Evolutionary conservation across 2,329 filamentous ascomycete species (phyloP).

Genomic region (Neofusicoccum ribis): DNA sequence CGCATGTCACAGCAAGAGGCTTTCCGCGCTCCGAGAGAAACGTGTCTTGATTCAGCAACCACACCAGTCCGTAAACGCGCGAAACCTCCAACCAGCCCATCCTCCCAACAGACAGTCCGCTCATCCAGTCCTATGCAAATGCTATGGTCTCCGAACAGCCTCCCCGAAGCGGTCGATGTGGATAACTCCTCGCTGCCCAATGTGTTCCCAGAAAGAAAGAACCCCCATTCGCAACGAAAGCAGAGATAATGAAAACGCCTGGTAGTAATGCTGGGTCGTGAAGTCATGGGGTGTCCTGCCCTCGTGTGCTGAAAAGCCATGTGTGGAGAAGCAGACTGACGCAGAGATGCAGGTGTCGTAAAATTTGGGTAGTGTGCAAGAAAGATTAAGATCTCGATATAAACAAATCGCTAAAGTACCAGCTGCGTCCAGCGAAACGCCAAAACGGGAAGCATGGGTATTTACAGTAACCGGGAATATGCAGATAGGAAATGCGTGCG

Average conservation of each 20-base stretch:
- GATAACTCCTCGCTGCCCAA: conserved; percentile 18
- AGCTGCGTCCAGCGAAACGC: conserved; percentile 18
- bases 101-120: neutral
- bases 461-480: conserved; percentile 19
- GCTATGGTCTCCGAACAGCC: neutral
- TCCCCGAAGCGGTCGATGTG: conserved; percentile 6
- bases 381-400: conserved; percentile 12
- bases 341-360: neutral
- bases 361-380: conserved; percentile 11
- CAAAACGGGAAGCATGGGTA: conserved; percentile 18
- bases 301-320: conserved; percentile 1
- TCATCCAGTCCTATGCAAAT: conserved; percentile 11
- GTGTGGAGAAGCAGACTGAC: neutral
- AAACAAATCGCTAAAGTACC: conserved; percentile 17
- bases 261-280: conserved; percentile 13
- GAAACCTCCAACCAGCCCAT: neutral
- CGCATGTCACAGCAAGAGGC: neutral
- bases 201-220: conserved; percentile 12
- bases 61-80: neutral
- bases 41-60: conserved; percentile 1
- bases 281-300: conserved; percentile 13
- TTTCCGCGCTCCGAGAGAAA: neutral
- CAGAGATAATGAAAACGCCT: conserved; percentile 8
- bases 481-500: conserved; percentile 19
- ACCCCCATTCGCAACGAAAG: conserved; percentile 17